Percentiles rank a stretch among this genome's conserved stretches.
Evolutionary conservation across 768 basidiomycete species (phyloP).

Genomic region (Baorangia bicolor): DNA sequence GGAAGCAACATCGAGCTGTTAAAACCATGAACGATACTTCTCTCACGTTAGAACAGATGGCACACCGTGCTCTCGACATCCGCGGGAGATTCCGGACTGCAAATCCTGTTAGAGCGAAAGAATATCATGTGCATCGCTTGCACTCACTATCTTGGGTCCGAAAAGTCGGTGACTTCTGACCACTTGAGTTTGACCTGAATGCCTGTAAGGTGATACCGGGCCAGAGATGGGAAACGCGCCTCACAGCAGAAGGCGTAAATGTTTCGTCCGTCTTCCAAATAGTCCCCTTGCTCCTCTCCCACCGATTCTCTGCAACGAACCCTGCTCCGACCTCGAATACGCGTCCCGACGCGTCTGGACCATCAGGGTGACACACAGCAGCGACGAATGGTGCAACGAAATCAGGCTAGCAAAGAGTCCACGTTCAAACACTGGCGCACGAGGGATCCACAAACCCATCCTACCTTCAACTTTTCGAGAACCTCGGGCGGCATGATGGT

Average conservation of each 20-base stretch:
- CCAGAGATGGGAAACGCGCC: constrained; percentile 13
- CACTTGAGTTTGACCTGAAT: constrained; percentile 78
- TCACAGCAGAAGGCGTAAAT: constrained; percentile 93
- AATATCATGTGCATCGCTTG: background rate
- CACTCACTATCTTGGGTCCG: constrained; percentile 64
- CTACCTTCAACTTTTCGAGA: constrained; percentile 79
- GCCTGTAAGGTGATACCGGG: background rate
- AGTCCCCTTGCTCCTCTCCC: constrained; percentile 86
- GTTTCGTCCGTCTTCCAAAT: constrained; percentile 87
- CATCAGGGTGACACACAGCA: constrained; percentile 83
- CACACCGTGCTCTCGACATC: constrained; percentile 63
- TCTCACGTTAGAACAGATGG: background rate
- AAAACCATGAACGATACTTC: background rate
- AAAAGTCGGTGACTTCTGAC: constrained; percentile 79
- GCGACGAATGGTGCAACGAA: constrained; percentile 91
- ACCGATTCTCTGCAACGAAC: constrained; percentile 86
- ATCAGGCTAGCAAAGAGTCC: constrained; percentile 52
- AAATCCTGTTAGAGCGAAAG: constrained; percentile 7
- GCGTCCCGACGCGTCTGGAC: constrained; percentile 72
- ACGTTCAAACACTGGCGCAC: background rate
- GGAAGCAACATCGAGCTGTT: constrained; percentile 63
- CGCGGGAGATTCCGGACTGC: constrained; percentile 61
- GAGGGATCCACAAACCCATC: background rate
- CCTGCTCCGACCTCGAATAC: constrained; percentile 95
- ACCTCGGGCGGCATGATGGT: constrained; percentile 94